phyloP scores from a whole-genome alignment of 371 early-diverging fungal genomes.

The Dipsacomyces acuminosporus region DNA sequence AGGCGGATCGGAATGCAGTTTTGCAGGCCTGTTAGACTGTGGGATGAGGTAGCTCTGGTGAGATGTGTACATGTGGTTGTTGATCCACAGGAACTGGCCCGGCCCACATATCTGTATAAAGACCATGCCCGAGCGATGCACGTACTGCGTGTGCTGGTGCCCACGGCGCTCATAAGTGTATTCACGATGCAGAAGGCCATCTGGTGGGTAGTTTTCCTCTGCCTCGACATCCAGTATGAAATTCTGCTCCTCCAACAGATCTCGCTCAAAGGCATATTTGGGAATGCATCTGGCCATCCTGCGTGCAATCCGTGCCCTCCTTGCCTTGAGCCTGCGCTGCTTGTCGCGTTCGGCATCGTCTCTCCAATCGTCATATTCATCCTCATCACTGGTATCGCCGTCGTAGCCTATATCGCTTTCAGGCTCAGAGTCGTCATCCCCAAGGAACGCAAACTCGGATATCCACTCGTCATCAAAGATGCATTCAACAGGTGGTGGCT shows the following conservation, averaged over 20 bases:
- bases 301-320: conserved; percentile 9
- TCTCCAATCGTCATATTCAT: conserved; percentile 1
- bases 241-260: conserved; percentile 72
- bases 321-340: neutral
- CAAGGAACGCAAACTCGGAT: conserved; percentile 19
- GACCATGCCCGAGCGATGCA: conserved; percentile 86
- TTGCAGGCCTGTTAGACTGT: conserved; percentile 2
- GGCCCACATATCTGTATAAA: conserved; percentile 83
- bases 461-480: conserved; percentile 30
- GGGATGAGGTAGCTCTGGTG: conserved; percentile 46
- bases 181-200: conserved; percentile 48
- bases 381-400: neutral
- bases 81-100: conserved; percentile 82
- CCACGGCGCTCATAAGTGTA: conserved; percentile 68
- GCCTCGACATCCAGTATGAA: conserved; percentile 95
- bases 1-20: neutral
- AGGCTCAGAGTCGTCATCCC: conserved; percentile 23
- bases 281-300: conserved; percentile 52
- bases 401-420: neutral
- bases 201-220: conserved; percentile 57
- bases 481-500: conserved; percentile 57
- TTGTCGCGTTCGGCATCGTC: conserved; percentile 1
- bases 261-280: conserved; percentile 70
- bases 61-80: conserved; percentile 74
- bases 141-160: conserved; percentile 80